Evolutionary conservation across 129 eudicot species (phyloP).

Genomic region (Helichrysum umbraculigerum): DNA sequence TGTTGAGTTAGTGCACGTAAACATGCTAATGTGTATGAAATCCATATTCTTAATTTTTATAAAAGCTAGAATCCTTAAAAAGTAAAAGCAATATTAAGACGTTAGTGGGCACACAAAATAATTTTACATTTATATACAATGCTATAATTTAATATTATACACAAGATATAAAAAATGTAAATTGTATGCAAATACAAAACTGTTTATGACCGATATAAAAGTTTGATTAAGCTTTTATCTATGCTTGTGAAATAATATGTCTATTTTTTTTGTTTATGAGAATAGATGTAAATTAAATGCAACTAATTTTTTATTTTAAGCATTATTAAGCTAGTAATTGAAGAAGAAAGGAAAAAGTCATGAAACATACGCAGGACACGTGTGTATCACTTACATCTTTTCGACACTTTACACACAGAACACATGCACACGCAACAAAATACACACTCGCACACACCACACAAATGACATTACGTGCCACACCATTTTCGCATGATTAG

Average conservation of each 20-base stretch:
- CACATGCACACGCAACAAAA: background rate
- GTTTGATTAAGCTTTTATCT: too few species aligned
- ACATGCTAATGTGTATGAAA: background rate
- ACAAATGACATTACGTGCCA: background rate
- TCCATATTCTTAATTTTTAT: background rate
- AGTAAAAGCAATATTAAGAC: background rate
- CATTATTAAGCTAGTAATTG: too few species aligned
- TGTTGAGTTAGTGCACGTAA: background rate
- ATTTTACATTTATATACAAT: too few species aligned
- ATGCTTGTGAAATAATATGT: too few species aligned
- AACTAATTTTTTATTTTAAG: too few species aligned
- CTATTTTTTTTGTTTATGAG: too few species aligned
- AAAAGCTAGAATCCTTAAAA: background rate
- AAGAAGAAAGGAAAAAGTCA: background rate
- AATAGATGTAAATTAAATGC: too few species aligned
- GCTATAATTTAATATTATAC: too few species aligned
- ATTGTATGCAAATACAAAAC: too few species aligned
- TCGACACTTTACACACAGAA: background rate
- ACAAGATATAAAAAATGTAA: too few species aligned
- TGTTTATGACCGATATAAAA: too few species aligned
- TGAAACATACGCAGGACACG: background rate
- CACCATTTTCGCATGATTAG: background rate
- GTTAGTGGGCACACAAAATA: background rate
- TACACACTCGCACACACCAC: background rate
- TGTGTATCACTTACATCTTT: background rate